Base-by-base conservation (phyloP, 1,284 basidiomycete genomes). In the Pseudomicrostroma phylloplanum region DNA sequence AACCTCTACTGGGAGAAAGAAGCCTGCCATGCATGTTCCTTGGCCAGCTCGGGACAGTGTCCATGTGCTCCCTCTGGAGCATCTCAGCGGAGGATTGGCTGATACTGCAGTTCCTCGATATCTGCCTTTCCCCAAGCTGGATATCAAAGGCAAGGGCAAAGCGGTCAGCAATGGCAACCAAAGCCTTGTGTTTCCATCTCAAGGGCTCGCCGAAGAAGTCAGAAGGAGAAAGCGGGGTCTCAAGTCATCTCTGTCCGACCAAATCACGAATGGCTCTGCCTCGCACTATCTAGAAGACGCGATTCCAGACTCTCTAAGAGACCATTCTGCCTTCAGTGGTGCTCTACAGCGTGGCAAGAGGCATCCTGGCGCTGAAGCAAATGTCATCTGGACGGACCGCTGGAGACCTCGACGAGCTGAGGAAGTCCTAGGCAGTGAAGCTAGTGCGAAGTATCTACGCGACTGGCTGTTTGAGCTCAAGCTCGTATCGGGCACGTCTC, bases 391-490 rank as follows among this genome's bases (percentile, higher is more conserved):
- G 69, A 60, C 49, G n/a, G 69, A 71, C 26, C 55, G 58, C 11
- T 70, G 56, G 43, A 62, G 67, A 6, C 71, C 71, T 2, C 58
- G 36, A 17, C 13, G 55, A 1, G 60, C 70, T 0, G n/a, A n/a
- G 9, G 59, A 66, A 2, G 65, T 66, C 21, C 26, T 70, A 0
- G 68, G 64, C 46, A 73, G 72, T 59, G 65, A 70, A 51, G 2
- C 17, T 8, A 56, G 51, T 12, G 70, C 71, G 6, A 7, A 21
- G 11, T 69, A 66, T 36, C 59, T 74, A 21, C 55, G 61, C 19
- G 67, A 73, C 57, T 74, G 72, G 72, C 59, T 74, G 21, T 67
- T 61, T 1, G 63, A 66, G 9, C 57, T 74, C 25, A 57, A 65
- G 19, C 68, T 71, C 11, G 58, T 65, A 6, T 56, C 63, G 3